phyloP scores from a whole-genome alignment of 2,329 filamentous ascomycete species.

The Grosmannia serpens region DNA sequence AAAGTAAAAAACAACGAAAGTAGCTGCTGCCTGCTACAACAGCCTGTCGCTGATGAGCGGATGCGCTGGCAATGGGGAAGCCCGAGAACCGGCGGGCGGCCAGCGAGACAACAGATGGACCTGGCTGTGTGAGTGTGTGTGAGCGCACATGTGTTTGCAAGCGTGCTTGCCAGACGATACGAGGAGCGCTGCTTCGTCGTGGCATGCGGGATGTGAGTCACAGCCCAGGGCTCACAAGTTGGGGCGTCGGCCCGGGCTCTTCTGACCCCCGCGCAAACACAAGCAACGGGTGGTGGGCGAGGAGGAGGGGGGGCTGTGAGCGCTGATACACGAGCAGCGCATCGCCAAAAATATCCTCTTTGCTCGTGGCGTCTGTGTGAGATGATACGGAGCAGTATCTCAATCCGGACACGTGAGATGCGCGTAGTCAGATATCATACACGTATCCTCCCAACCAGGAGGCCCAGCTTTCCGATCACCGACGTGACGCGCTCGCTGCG shows the following conservation, averaged over 20 bases:
- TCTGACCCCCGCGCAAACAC: not conserved
- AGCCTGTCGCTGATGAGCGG: not conserved
- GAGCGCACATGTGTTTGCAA: not conserved
- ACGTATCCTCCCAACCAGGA: no score
- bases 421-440: no score
- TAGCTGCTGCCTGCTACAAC: not conserved
- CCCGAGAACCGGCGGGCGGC: not conserved
- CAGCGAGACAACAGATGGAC: not conserved
- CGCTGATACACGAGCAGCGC: not conserved
- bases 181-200: not conserved
- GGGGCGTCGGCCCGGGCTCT: not conserved
- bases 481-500: no score
- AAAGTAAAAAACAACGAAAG: not conserved
- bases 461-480: no score
- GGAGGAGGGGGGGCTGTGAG: not conserved
- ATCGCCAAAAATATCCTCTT: not conserved
- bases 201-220: not conserved
- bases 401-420: not conserved
- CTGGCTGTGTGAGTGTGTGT: not conserved
- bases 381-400: not conserved
- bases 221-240: not conserved
- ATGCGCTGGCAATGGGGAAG: constrained; percentile 1
- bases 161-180: not conserved
- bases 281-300: not conserved
- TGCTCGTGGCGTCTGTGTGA: not conserved